Evolutionary conservation across 2,329 filamentous ascomycete genomes (phyloP), one percentile per base, ranked within the genome.

Genomic region (Sarocladium kiliense): DNA sequence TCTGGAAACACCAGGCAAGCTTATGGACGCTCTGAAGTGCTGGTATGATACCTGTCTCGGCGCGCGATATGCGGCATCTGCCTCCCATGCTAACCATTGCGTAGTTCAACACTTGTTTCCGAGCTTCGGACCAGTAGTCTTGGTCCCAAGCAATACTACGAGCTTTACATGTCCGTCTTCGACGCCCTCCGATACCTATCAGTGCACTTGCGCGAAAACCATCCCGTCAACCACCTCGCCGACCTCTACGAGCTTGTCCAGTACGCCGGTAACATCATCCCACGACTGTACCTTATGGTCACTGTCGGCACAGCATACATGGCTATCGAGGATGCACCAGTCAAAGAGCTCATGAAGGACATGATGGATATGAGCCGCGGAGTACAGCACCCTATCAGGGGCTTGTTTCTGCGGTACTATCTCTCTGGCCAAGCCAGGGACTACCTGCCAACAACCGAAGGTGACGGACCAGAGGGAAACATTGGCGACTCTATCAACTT

Each of bases 281-380:
- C 94, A 23, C 86, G 94, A 61, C 78, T 99, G 59, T 99, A 99
- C 71, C 86, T 99, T 58, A 99, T 99, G 95, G 94, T 99, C 66
- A 99, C 95, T 0, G 95, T 99, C 37, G 94, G 94, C 57, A 99
- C 94, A 2, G 95, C 96, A 50, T 99, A 99, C 77, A 99, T 99
- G 94, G 87, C 90, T 25, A 95, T 99, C 67, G 89, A 94, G 66
- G 94, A 97, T 79, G 94, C 95, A 57, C 94, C 94, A 1, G 94
- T 99, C 63, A 99, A 99, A 75, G 94, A 99, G 77, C 91, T 99
- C 59, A 99, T 99, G 94, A 99, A 99, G 75, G 94, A 99, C 72
- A 99, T 99, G 94, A 99, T 99, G 94, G 94, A 99, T 73, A 99
- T 99, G 94, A 97, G 91, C 73, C 84, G 94, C 60, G 94, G 94